Base-by-base conservation (phyloP, 1,284 basidiomycete species). In the Xanthoconium separans region DNA sequence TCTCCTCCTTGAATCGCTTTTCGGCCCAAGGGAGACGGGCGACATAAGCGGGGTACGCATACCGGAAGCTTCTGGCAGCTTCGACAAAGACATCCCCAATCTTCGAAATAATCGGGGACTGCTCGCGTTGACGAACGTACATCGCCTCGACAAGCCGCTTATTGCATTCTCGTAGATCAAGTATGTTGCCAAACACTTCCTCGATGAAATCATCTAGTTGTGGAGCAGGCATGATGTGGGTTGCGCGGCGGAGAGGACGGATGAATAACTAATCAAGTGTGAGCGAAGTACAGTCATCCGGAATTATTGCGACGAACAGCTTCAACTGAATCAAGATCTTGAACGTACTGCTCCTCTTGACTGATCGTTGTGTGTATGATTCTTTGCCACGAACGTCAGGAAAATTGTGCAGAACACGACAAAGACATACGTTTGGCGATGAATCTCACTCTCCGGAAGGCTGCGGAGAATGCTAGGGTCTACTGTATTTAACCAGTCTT, bases 61-160 rank as follows among this genome's bases (percentile, higher is more conserved):
- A 76, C 34, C 90, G 81, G 76, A 98, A 98, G 64, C 95, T 91
- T 2, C 91, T 87, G 0, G 93, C 93, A 0, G 93, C 89, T 16
- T 87, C 84, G 47, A 98, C 75, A 65, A 98, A 92, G 50, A 98
- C 84, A 66, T 98, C 95, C 1, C 95, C 96, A 44, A 98, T 90
- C 44, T 80, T 81, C 58, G 89, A 83, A 41, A 98, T 88, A 46
- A 98, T 79, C 0, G 92, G 91, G 16, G 81, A 80, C 63, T 95
- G 87, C 70, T 98, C 95, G 44, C 93, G 80, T 66, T 98, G 92
- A 27, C 95, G 83, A 22, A 95, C 87, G 51, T 89, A 85, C 74
- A 98, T 82, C 33, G 87, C 81, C 64, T 97, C 93, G 27, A 98
- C 77, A 22, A 98, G 75, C 2, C 84, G 78, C 11, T 85, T 81